These are phyloP conservation scores for Candida coquimbonensis DNA, from an alignment of 805 yeast genomes.

Conservation along the genomic window DNA sequence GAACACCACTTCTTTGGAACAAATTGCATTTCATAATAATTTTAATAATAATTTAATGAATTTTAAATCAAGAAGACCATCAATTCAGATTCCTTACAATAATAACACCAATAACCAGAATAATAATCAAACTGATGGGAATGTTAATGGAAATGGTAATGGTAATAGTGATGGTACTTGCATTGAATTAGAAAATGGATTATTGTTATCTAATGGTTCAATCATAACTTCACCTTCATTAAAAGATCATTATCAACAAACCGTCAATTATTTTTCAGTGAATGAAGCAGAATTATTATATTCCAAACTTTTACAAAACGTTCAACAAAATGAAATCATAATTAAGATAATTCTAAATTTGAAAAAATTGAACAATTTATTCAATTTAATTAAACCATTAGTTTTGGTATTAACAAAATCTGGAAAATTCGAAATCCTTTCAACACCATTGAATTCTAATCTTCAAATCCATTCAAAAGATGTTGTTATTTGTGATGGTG, in stretches of 20 bases:
- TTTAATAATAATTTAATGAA: conserved; percentile 11
- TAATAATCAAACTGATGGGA: background rate
- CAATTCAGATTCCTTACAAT: conserved; percentile 11
- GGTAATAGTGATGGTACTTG: background rate
- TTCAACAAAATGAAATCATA: conserved; percentile 27
- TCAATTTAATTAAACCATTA: conserved; percentile 24
- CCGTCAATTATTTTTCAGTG: conserved; percentile 51
- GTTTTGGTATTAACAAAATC: conserved; percentile 49
- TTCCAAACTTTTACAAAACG: conserved; percentile 25
- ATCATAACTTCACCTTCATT: conserved; percentile 57
- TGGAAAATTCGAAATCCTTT: conserved; percentile 63
- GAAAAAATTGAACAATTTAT: conserved; percentile 23
- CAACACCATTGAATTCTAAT: conserved; percentile 60
- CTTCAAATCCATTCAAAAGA: conserved; percentile 51
- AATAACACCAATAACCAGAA: conserved; percentile 4
- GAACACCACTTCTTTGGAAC: conserved; percentile 7
- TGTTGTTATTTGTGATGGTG: conserved; percentile 75
- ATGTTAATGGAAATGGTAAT: background rate
- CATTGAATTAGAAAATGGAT: conserved; percentile 52
- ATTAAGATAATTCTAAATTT: conserved; percentile 17
- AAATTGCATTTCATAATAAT: conserved; percentile 10
- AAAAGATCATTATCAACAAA: conserved; percentile 39
- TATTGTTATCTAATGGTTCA: conserved; percentile 45
- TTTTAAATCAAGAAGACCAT: conserved; percentile 22
- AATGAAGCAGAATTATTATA: conserved; percentile 33